Evolutionary conservation across 2,329 filamentous ascomycete species (phyloP).

Genomic region (Fonsecaea monophora): DNA sequence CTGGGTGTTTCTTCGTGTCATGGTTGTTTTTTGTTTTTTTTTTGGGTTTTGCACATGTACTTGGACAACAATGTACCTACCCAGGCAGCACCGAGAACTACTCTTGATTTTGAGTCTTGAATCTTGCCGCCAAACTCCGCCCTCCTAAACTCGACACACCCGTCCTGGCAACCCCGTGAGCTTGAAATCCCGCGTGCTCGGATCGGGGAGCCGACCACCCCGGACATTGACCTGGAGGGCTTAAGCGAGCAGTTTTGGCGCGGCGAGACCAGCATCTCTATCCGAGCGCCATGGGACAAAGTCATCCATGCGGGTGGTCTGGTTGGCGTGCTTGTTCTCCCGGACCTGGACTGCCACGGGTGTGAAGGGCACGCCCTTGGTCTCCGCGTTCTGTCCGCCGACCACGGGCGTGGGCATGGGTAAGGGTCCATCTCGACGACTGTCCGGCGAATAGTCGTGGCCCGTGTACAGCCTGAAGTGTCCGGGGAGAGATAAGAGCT

Average conservation of each 20-base stretch:
- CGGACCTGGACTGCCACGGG: constrained; percentile 46
- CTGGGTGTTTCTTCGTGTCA: too few species aligned
- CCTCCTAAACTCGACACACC: background rate
- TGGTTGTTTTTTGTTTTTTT: too few species aligned
- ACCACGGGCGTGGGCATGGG: constrained; percentile 42
- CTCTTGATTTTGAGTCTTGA: too few species aligned
- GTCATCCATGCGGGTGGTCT: constrained; percentile 40
- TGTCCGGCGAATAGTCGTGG: constrained; percentile 58
- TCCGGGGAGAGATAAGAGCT: constrained; percentile 52
- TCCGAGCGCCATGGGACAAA: constrained; percentile 45
- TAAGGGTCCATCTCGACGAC: constrained; percentile 3
- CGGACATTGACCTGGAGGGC: constrained; percentile 51
- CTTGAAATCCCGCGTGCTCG: background rate
- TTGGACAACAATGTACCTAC: too few species aligned
- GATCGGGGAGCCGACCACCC: constrained; percentile 46
- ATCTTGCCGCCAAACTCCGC: too few species aligned
- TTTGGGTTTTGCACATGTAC: too few species aligned
- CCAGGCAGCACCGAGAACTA: too few species aligned
- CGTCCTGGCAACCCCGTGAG: background rate
- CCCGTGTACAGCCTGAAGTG: constrained; percentile 61
- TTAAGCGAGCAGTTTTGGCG: constrained; percentile 47
- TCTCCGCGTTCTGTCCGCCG: constrained; percentile 26
- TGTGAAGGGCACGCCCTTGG: constrained; percentile 42
- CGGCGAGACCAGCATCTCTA: constrained; percentile 43
- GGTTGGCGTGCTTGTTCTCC: constrained; percentile 47